phyloP scores from a whole-genome alignment of 1,139 yeast genomes.

The Suhomyces wounanorum region DNA sequence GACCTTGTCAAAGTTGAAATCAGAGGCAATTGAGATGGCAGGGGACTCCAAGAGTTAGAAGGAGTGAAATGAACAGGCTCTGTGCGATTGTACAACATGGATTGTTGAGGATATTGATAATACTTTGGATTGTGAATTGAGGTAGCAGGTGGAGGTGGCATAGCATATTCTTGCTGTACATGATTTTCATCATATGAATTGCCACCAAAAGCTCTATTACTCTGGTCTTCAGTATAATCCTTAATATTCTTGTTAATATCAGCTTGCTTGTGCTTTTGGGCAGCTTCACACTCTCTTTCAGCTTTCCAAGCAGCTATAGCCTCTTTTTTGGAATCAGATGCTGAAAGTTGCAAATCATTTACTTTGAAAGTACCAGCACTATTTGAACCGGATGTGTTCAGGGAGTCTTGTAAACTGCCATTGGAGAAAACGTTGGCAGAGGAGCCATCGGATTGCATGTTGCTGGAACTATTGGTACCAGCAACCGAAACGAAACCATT shows the following conservation, averaged over 20 bases:
- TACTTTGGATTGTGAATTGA: conserved; percentile 19
- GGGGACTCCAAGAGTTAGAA: background rate
- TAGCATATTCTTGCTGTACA: background rate
- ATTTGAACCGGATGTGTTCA: conserved; percentile 14
- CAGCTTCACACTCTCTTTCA: background rate
- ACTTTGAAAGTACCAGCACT: conserved; percentile 14
- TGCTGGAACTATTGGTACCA: conserved; percentile 1
- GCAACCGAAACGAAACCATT: background rate
- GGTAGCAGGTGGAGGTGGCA: background rate
- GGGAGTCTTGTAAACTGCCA: conserved; percentile 13
- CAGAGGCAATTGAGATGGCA: background rate
- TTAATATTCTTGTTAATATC: conserved; percentile 6
- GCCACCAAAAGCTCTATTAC: conserved; percentile 7
- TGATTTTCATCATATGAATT: background rate
- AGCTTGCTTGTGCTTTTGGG: background rate
- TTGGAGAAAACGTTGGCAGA: conserved; percentile 10
- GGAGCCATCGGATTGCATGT: conserved; percentile 2
- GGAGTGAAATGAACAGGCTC: background rate
- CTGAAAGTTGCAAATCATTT: background rate
- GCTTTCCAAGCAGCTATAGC: background rate
- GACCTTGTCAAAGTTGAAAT: background rate
- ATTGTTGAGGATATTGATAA: conserved; percentile 27
- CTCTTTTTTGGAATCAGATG: background rate
- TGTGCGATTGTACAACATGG: conserved; percentile 23
- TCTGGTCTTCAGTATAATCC: conserved; percentile 9